A percentile compares a stretch with the other conserved stretches of the same genome.
phyloP scores from a whole-genome alignment of 2,329 filamentous ascomycete genomes.

The Sporothrix luriei region DNA sequence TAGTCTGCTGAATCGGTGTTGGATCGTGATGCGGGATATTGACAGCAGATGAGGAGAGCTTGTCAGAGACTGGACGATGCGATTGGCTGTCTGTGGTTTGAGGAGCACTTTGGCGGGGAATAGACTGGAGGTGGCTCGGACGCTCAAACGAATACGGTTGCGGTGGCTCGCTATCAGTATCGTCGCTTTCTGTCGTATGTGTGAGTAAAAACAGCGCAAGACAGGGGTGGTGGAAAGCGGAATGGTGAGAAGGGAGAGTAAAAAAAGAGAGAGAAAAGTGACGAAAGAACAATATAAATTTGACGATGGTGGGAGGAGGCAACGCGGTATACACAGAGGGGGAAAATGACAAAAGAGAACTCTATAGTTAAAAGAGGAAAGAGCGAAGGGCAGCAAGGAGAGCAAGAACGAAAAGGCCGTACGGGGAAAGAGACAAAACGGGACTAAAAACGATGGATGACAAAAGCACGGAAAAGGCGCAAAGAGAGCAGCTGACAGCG shows the following conservation, averaged over 20 bases:
- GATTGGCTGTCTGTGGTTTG: constrained; percentile 28
- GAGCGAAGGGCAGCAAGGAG: constrained; percentile 12
- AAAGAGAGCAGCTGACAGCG: constrained; percentile 24
- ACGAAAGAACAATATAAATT: neutral
- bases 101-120: constrained; percentile 20
- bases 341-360: neutral
- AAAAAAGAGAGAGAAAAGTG: neutral
- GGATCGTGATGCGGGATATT: constrained; percentile 4
- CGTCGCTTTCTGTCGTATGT: constrained; percentile 31
- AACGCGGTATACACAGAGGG: neutral
- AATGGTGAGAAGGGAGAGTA: neutral
- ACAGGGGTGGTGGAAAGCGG: neutral
- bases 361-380: constrained; percentile 12
- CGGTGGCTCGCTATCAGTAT: constrained; percentile 34
- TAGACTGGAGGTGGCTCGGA: constrained; percentile 15
- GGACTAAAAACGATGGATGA: constrained; percentile 11
- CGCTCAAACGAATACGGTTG: constrained; percentile 19
- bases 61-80: constrained; percentile 15
- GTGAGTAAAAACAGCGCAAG: constrained; percentile 5
- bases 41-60: neutral
- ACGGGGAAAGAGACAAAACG: constrained; percentile 7
- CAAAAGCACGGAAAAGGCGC: constrained; percentile 25
- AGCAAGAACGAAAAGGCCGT: neutral
- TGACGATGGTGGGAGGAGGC: neutral
- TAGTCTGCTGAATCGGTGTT: constrained; percentile 9